These are phyloP conservation scores for Penicillium malachiteum DNA, from an alignment of 495 filamentous ascomycete genomes.

Conservation along the genomic window DNA sequence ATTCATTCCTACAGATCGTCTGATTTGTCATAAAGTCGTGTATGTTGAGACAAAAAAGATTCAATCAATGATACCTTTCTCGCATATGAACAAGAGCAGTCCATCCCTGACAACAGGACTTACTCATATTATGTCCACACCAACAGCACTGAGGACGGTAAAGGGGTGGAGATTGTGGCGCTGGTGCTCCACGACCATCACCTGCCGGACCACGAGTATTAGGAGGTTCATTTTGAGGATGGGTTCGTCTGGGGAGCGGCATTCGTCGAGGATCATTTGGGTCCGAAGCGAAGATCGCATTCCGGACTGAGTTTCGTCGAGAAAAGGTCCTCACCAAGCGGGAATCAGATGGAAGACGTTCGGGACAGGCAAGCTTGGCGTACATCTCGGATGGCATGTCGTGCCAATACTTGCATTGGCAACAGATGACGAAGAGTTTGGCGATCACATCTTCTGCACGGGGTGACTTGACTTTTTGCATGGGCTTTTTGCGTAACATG, in stretches of 20 bases:
- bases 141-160: slow-evolving; percentile 60
- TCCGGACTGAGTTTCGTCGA: slow-evolving; percentile 6
- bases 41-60: neutral
- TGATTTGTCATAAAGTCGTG: too few relatives aligned
- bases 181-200: neutral
- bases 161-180: slow-evolving; percentile 33
- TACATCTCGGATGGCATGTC: slow-evolving; percentile 76
- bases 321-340: slow-evolving; percentile 12
- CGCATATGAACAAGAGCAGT: slow-evolving; percentile 67
- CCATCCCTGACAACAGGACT: slow-evolving; percentile 70
- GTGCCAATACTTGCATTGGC: slow-evolving; percentile 77
- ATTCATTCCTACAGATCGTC: too few relatives aligned
- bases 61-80: slow-evolving; percentile 57
- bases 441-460: slow-evolving; percentile 52
- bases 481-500: slow-evolving; percentile 9
- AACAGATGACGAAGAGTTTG: slow-evolving; percentile 80
- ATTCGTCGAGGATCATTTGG: slow-evolving; percentile 9
- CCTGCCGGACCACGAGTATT: neutral
- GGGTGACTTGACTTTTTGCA: slow-evolving; percentile 17
- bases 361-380: slow-evolving; percentile 67
- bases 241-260: neutral
- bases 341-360: slow-evolving; percentile 49
- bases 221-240: neutral
- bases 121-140: slow-evolving; percentile 75
- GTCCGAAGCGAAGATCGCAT: slow-evolving; percentile 30